These are phyloP conservation scores for Globisporangium ultimum DNA, from an alignment of 352 stramenopile species.

Conservation along the genomic window DNA sequence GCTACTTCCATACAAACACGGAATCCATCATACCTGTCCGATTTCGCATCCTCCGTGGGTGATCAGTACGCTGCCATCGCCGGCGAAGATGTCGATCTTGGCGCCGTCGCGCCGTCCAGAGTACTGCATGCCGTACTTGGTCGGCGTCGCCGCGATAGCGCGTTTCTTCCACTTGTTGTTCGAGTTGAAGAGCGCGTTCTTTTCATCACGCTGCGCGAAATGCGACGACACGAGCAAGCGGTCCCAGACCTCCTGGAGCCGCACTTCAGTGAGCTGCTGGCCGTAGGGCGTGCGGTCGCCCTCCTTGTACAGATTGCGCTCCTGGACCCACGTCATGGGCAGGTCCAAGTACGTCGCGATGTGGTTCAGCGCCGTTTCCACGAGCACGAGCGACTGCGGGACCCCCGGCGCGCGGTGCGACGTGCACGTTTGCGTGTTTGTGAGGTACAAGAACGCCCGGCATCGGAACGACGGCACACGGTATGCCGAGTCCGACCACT, in stretches of 20 bases:
- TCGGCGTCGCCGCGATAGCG: constrained; percentile 79
- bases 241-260: constrained; percentile 87
- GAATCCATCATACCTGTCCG: constrained; percentile 86
- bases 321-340: constrained; percentile 61
- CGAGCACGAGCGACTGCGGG: constrained; percentile 89
- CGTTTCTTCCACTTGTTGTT: constrained; percentile 91
- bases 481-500: constrained; percentile 95
- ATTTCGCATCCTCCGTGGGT: constrained; percentile 96
- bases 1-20: constrained; percentile 12
- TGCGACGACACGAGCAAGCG: constrained; percentile 62
- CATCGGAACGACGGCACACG: constrained; percentile 89
- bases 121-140: constrained; percentile 96
- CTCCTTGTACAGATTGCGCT: constrained; percentile 91
- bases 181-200: constrained; percentile 89
- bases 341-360: constrained; percentile 84
- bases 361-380: constrained; percentile 95
- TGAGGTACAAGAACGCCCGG: constrained; percentile 91
- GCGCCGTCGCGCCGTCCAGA: constrained; percentile 43
- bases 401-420: constrained; percentile 95
- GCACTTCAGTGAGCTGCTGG: constrained; percentile 89
- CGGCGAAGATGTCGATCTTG: constrained; percentile 38
- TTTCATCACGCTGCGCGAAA: constrained; percentile 56
- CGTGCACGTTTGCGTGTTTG: constrained; percentile 93
- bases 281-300: constrained; percentile 92
- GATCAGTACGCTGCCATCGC: constrained; percentile 94